Base-by-base conservation (phyloP, 148 eudicot genomes). In the Polygonum aviculare region DNA sequence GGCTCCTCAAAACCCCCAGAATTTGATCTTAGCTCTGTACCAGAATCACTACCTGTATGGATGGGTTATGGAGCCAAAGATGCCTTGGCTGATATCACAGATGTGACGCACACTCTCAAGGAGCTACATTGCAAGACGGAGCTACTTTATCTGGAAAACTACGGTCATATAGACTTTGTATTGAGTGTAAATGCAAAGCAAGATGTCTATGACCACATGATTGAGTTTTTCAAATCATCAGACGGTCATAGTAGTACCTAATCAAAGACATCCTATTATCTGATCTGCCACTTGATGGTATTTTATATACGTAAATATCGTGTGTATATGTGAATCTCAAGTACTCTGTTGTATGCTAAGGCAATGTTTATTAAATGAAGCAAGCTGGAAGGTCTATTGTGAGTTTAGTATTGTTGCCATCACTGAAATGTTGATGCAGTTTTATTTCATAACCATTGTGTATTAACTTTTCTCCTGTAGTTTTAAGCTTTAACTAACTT, bases 11-110 rank as follows among this genome's bases (percentile, higher is more conserved):
- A 82, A 77, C 97, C 99, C 76, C 98, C 98, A 1, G 62, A n/a
- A 48, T 96, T 91, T 74, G 91, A 96, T 86, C 87, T 96, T 59
- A 81, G 91, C 82, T 76, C 57, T 7, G 81, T 96, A 48, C 93
- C 99, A 26, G 76, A 87, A 54, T 85, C 91, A 10, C 84, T 96
- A 81, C 98, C 98, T 21, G 2, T 96, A 31, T 96, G 97, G 99
- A 96, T 96, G 89, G 98, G 83, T 62, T 93, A 88, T 77, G 99
- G 99, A 51, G 93, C 90, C 40, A 87, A 84, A 9, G 99, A 96
- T 81, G 93, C 80, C 62, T 90, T 96, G 79, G 97, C 94, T 70
- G 99, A 96, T 74, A 77, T 85, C 77, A 69, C 55, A 16, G 99
- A 96, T 81, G 87, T 96, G 80, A 82, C 89, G 75, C 94, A 72